phyloP scores from a whole-genome alignment of 2,329 filamentous ascomycete species.

The Sporothrix inflata region DNA sequence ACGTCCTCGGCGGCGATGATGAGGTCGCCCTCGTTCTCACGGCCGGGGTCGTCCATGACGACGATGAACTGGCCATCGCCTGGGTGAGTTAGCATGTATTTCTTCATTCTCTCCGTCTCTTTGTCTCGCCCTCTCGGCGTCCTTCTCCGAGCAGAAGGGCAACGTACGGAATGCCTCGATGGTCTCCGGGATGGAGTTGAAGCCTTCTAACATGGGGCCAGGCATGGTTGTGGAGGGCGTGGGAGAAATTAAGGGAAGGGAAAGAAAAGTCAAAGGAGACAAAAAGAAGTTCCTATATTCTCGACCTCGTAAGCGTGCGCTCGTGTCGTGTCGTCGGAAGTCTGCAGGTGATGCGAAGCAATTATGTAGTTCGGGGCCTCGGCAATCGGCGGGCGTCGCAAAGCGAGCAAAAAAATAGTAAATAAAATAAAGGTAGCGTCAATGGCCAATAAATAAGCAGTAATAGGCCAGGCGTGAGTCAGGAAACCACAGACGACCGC shows the following conservation, averaged over 20 bases:
- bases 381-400: constrained; percentile 24
- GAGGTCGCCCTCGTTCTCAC: constrained; percentile 97
- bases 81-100: constrained; percentile 20
- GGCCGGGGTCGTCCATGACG: constrained; percentile 86
- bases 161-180: constrained; percentile 66
- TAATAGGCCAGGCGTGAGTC: constrained; percentile 14
- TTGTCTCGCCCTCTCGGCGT: not conserved
- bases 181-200: constrained; percentile 67
- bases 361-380: constrained; percentile 24
- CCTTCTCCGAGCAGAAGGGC: not conserved
- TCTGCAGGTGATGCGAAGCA: not conserved
- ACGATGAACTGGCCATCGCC: constrained; percentile 75
- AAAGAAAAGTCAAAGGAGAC: not conserved
- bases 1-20: constrained; percentile 88
- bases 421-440: constrained; percentile 6
- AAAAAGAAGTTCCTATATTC: not conserved
- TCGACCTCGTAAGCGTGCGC: not conserved
- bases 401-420: not conserved
- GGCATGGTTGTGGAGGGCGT: constrained; percentile 48
- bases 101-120: not conserved
- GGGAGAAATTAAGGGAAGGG: too few relatives aligned
- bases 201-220: constrained; percentile 56
- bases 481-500: not conserved
- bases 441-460: constrained; percentile 11
- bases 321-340: not conserved